Conservation (phyloP, 2,329 filamentous ascomycete species). For the Fusarium sp. region DNA sequence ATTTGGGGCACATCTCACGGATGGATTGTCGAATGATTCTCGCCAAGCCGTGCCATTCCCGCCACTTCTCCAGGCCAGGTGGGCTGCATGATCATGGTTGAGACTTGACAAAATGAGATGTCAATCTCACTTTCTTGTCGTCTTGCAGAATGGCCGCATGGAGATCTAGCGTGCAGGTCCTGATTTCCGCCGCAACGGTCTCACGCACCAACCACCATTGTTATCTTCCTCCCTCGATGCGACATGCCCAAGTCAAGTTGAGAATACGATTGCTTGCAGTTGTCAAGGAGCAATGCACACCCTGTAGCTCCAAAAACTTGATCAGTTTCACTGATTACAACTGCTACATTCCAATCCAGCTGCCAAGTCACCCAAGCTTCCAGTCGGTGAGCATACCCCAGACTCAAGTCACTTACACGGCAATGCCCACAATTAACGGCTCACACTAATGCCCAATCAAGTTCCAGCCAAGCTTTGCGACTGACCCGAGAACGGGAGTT, state of each 20-base stretch:
- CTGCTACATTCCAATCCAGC: not conserved
- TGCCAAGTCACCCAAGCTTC: not conserved
- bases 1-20: not conserved
- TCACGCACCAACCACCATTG: slow-evolving; percentile 19
- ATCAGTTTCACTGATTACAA: not conserved
- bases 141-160: slow-evolving; percentile 31
- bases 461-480: not conserved
- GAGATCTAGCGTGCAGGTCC: slow-evolving; percentile 32
- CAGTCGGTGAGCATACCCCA: slow-evolving; percentile 7
- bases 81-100: slow-evolving; percentile 19
- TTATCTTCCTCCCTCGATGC: not conserved
- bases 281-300: not conserved
- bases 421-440: not conserved
- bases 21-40: slow-evolving; percentile 10
- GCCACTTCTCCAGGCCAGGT: slow-evolving; percentile 2
- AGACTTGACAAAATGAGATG: slow-evolving; percentile 5
- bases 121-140: slow-evolving; percentile 7
- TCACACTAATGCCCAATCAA: not conserved
- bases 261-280: not conserved
- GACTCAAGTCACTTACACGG: not conserved
- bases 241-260: not conserved
- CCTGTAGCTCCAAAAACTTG: not conserved
- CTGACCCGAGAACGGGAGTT: not conserved
- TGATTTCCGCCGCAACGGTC: slow-evolving; percentile 30
- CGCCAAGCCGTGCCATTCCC: slow-evolving; percentile 11